Base-by-base conservation (phyloP, 1,284 basidiomycete genomes). In the Leucoagaricus sp. region DNA sequence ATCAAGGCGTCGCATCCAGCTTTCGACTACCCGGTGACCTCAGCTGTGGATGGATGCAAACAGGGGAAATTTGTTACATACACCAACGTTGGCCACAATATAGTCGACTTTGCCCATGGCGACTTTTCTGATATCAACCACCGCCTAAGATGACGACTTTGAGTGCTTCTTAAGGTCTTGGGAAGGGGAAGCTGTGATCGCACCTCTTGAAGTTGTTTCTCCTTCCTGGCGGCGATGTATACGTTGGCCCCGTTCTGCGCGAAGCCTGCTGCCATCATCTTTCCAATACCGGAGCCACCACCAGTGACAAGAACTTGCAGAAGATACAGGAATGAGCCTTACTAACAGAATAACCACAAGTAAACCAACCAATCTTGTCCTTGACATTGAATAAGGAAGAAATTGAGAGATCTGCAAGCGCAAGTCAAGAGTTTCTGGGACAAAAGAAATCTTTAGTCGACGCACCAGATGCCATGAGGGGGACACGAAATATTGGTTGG, bases 151-250 rank as follows among this genome's bases (percentile, higher is more conserved):
- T 29, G 19, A 36, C n/a, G n/a, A n/a, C 41, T 17, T 48, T 51
- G 33, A 50, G 21, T 28, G 10, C n/a, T 25, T 29, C 19, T 29
- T 50, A 29, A 34, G 7, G 9, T 6, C 4, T 4, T 10, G 26
- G 12, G 15, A 17, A 31, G 26, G 26, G 28, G 3, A 26, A 9
- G 36, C 15, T 21, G 23, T 23, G 25, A 28, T 63, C 77, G 49
- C 49, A 88, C 90, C 76, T 89, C 82, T 71, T 91, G 83, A 55
- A 96, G 78, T 62, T 90, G 86, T 25, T 77, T 71, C 71, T 91
- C 88, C 65, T 94, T 94, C 49, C 92, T 79, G 2, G 89, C 88
- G 8, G 94, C 93, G 64, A 96, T 94, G 73, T 94, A 92, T 26
- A 93, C 89, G 61, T 84, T 88, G 34, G 86, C 89, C 7, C 91